Percentiles rank a stretch among this genome's conserved stretches.
Evolutionary conservation across 1,284 basidiomycete species (phyloP).

Genomic region (Leccinum pachyderme): DNA sequence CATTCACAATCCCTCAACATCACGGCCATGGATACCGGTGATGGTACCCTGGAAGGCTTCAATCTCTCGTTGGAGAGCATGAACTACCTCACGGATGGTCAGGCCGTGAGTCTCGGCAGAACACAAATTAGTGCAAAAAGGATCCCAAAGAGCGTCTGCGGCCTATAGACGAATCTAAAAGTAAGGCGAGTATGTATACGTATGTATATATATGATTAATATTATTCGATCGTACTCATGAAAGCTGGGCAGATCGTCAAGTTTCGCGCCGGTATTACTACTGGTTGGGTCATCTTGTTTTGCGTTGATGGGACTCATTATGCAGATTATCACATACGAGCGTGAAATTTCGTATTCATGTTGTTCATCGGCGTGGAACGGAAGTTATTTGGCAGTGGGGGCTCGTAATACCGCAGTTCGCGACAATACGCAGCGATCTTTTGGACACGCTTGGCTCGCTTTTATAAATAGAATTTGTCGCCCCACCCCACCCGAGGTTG

Average conservation of each 20-base stretch:
- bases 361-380: not conserved
- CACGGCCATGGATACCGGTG: conserved; percentile 43
- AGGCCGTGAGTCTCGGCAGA: conserved; percentile 7
- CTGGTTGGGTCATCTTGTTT: not conserved
- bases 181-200: not conserved
- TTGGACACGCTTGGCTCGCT: no score
- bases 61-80: conserved; percentile 35
- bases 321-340: not conserved
- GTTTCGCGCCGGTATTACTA: not conserved
- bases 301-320: not conserved
- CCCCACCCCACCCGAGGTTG: no score
- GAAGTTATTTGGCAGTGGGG: not conserved
- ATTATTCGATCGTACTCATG: not conserved
- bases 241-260: not conserved
- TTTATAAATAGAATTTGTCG: no score
- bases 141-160: conserved; percentile 12
- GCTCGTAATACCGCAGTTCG: no score
- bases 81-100: conserved; percentile 16
- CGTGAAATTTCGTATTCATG: not conserved
- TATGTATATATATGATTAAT: not conserved
- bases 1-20: conserved; percentile 22
- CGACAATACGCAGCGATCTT: no score
- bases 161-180: conserved; percentile 8
- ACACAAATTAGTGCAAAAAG: conserved; percentile 10
- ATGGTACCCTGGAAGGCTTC: conserved; percentile 36